A percentile compares a stretch with the other conserved stretches of the same genome.
Evolutionary conservation across 768 basidiomycete genomes (phyloP).

Genomic region (Kwoniella sp.): DNA sequence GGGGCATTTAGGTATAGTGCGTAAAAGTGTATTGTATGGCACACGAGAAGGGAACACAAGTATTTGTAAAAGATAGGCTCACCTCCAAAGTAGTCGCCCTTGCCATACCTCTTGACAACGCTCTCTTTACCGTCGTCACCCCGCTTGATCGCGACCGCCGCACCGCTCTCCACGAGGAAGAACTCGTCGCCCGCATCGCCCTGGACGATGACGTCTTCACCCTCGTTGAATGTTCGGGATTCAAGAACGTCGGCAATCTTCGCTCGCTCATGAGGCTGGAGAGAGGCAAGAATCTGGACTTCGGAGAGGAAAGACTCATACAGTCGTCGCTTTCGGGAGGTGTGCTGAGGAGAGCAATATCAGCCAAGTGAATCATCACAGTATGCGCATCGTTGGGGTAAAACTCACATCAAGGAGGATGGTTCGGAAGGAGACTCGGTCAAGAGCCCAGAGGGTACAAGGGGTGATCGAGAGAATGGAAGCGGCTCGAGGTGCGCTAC

Average conservation of each 20-base stretch:
- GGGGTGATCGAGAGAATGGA: constrained; percentile 82
- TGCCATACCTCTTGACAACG: constrained; percentile 71
- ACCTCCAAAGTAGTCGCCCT: constrained; percentile 99
- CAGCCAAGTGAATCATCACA: neutral
- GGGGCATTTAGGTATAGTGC: no score
- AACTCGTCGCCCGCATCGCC: constrained; percentile 97
- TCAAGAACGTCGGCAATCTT: constrained; percentile 96
- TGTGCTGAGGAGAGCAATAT: constrained; percentile 59
- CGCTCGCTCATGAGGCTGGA: constrained; percentile 85
- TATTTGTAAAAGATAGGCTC: no score
- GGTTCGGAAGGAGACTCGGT: constrained; percentile 96
- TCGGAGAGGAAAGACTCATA: constrained; percentile 95
- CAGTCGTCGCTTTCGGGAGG: constrained; percentile 86
- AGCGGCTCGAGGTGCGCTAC: constrained; percentile 81
- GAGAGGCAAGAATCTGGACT: constrained; percentile 80
- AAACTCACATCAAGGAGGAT: constrained; percentile 76
- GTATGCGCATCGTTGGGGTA: neutral
- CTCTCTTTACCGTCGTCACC: constrained; percentile 61
- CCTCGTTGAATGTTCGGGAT: constrained; percentile 77
- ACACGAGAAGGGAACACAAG: no score
- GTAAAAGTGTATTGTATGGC: no score
- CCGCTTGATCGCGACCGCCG: constrained; percentile 80
- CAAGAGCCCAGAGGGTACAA: constrained; percentile 84
- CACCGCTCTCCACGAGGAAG: constrained; percentile 95
- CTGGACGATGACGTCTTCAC: constrained; percentile 83